Base-by-base conservation (phyloP, 1,139 yeast species). In the Blastobotrys serpentis region DNA sequence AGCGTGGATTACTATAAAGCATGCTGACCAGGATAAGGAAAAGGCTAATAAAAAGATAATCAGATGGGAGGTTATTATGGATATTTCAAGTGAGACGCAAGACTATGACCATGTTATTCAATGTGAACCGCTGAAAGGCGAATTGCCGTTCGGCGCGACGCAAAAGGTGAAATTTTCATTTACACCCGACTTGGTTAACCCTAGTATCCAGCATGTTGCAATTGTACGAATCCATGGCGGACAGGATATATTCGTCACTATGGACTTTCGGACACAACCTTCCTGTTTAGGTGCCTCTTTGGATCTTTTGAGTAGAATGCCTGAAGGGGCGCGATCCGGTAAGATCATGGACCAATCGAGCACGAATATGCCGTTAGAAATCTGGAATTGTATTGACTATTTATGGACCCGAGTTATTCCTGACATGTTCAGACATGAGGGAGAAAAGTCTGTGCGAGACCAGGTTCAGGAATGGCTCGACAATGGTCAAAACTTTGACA, bases 381-480 rank as follows among this genome's bases (percentile, higher is more conserved):
- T 67, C 1, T 64, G 65, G 58, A 63, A 56, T 44, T 66, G 72
- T 37, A 62, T 68, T 14, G 71, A 69, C 43, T 71, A 66, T 47
- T 51, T 71, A 11, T 60, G 69, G 65, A 52, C 60, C 1, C 52
- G 54, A 21, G 23, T 47, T 17, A 38, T 42, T 10, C 44, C 48
- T 17, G 57, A 51, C 44, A 51, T 51, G 52, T 57, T 56, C 46
- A 54, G 49, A 13, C 38, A 47, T 14, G 18, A 19, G 18, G 68
- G 69, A 1, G 69, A 65, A 26, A 55, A 57, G 8, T 51, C 61
- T 2, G 54, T 67, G 7, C 57, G 61, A 34, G 51, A 53, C 18
- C 63, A 65, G 40, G 56, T 68, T 21, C 67, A 68, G 40, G 61
- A 61, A 19, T 65, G 71, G 71, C 55, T 70, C 43, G 74, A 70